Evolutionary conservation across 805 yeast species (phyloP), one percentile per base, ranked within the genome.

Genomic region (Peterozyma xylosa): DNA sequence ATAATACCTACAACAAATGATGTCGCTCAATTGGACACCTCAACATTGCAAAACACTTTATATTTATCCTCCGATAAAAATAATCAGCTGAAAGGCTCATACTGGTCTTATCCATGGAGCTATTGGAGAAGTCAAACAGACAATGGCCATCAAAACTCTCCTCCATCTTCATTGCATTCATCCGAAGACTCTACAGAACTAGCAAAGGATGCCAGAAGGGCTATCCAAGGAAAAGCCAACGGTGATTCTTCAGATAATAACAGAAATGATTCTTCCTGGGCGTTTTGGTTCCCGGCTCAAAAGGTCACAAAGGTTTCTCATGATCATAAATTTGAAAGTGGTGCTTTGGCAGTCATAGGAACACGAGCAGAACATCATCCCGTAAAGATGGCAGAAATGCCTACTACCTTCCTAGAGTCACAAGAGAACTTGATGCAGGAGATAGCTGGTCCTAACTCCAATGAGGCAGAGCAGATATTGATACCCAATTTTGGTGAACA

Each of bases 301-400:
- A 44, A 7, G 35, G 7, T 21, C 7, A 21, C 7, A 21, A 21
- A 7, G 4, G 27, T 5, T 21, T 21, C 27, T 21, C 27, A 21
- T 5, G 27, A 21, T 21, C 27, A 7, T 7, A 46, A 14, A 37
- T 38, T 1, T 39, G 5, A 15, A 13, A 34, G 39, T 21, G 63
- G 63, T 0, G 53, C 55, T 27, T 48, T 63, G 15, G 51, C 61
- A 2, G 54, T 63, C 7, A 46, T 52, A 30, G 68, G 66, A 2
- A 56, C 65, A 5, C 50, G 50, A 18, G 54, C 56, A 16, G 52
- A 55, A 27, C 48, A 48, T 17, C 50, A 51, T 14, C 66, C 68
- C 1, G 59, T 57, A 1, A 35, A 42, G 5, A 46, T 57, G 45
- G 48, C 51, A 4, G 27, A 44, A 1, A 39, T 58, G n/a, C 66